Base-by-base conservation (phyloP, 371 early-diverging fungal species). In the Aphelidium insulamus region DNA sequence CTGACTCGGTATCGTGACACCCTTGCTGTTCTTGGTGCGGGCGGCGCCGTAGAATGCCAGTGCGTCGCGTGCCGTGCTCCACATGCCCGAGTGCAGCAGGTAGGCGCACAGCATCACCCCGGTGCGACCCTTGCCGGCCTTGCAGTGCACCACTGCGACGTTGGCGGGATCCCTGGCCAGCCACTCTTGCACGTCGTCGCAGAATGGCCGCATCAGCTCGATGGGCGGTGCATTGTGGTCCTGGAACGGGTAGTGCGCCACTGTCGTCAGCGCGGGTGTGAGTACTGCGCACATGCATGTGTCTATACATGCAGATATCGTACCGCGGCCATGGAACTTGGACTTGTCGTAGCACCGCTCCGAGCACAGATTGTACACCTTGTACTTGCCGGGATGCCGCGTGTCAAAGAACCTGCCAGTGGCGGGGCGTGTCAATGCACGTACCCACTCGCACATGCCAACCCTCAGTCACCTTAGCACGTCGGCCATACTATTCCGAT, bases 121-220 rank as follows among this genome's bases (percentile, higher is more conserved):
- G 5, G 78, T 77, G 11, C 78, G 49, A 4, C 78, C 78, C 36
- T 77, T 77, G 7, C 77, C 78, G 14, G 78, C 78, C 39, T 76
- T 76, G 39, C 78, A 77, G 40, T 77, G 78, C 4, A 77, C 49
- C 1, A 59, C 75, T 0, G 69, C 72, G 6, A 72, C 59, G 30
- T 73, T 62, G 2, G 45, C 32, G 2, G 39, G 8, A 9, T 51
- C 49, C 8, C 30, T 32, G 6, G 50, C 34, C 4, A 76, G 34
- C 68, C 69, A 77, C 12, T 42, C 39, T 2, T 51, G 43, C 2
- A 71, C 70, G 37, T 72, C 72, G 27, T 48, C 38, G 26, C 71
- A 68, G 27, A 76, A 62, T 0, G 51, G 41, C 21, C 52, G 42
- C 24, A 76, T 41, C 1, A 59, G 27, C 7, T 51, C 37, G 32